Percentiles rank a stretch among this genome's conserved stretches.
phyloP scores from a whole-genome alignment of 2,329 filamentous ascomycete genomes.

The Venturia effusa region DNA sequence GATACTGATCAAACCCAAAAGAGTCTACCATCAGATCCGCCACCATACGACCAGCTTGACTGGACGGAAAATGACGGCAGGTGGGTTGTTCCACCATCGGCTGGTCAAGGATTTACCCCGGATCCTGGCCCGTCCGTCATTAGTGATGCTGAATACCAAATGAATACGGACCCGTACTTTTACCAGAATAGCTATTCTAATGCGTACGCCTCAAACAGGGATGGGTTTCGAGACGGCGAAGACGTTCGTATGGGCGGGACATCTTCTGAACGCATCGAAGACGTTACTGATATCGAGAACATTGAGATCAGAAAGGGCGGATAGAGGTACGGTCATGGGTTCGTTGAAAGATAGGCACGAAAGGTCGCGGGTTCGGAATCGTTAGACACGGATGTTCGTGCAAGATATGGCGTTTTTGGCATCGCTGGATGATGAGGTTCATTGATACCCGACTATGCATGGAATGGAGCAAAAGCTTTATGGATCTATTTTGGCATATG shows the following conservation, averaged over 20 bases:
- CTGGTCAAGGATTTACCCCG: background rate
- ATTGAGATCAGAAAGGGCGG: background rate
- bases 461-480: background rate
- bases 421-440: background rate
- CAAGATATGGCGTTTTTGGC: background rate
- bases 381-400: background rate
- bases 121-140: conserved; percentile 23
- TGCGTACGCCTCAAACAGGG: background rate
- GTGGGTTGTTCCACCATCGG: background rate
- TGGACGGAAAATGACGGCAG: background rate
- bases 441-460: background rate
- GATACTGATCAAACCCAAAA: background rate
- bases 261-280: background rate
- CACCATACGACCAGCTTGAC: background rate
- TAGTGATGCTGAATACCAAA: conserved; percentile 17
- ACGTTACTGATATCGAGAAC: background rate
- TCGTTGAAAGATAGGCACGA: background rate
- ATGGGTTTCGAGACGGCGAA: background rate
- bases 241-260: background rate
- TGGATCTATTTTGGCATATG: background rate
- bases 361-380: background rate
- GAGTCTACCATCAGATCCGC: background rate
- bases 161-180: background rate
- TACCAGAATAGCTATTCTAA: background rate
- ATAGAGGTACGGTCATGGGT: background rate